Evolutionary conservation across 352 stramenopile genomes (phyloP).

Genomic region (Phytophthora parvispora): DNA sequence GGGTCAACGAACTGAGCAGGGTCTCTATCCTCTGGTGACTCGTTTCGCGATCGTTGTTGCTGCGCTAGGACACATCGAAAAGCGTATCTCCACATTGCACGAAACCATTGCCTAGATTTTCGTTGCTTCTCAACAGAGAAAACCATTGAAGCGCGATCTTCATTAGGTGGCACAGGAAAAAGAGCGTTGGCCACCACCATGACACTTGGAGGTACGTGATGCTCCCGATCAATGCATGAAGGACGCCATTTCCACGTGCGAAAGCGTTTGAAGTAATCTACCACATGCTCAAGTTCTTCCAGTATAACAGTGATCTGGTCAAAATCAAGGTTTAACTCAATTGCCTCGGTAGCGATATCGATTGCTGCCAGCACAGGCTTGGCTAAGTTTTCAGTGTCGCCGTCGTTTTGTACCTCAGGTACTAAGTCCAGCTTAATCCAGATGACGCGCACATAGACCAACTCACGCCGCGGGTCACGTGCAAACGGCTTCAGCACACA

Average conservation of each 20-base stretch:
- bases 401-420: slow-evolving; percentile 6
- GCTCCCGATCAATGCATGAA: slow-evolving; percentile 61
- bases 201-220: slow-evolving; percentile 44
- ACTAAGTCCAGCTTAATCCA: slow-evolving; percentile 78
- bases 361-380: slow-evolving; percentile 42
- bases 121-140: slow-evolving; percentile 42
- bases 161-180: slow-evolving; percentile 41
- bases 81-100: slow-evolving; percentile 78
- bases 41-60: slow-evolving; percentile 21
- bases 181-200: slow-evolving; percentile 34
- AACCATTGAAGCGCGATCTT: slow-evolving; percentile 14
- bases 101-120: slow-evolving; percentile 58
- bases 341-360: slow-evolving; percentile 68
- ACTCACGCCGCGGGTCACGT: slow-evolving; percentile 44
- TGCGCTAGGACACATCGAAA: slow-evolving; percentile 56
- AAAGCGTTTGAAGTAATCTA: slow-evolving; percentile 43
- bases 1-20: neutral
- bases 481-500: slow-evolving; percentile 37
- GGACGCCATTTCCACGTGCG: slow-evolving; percentile 53
- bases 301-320: slow-evolving; percentile 57
- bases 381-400: neutral
- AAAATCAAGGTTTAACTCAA: slow-evolving; percentile 70
- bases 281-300: slow-evolving; percentile 52
- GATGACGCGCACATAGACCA: slow-evolving; percentile 59
- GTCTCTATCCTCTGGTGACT: neutral